These are phyloP conservation scores for Ogataea paradorogensis DNA, from an alignment of 805 yeast species.

Conservation along the genomic window DNA sequence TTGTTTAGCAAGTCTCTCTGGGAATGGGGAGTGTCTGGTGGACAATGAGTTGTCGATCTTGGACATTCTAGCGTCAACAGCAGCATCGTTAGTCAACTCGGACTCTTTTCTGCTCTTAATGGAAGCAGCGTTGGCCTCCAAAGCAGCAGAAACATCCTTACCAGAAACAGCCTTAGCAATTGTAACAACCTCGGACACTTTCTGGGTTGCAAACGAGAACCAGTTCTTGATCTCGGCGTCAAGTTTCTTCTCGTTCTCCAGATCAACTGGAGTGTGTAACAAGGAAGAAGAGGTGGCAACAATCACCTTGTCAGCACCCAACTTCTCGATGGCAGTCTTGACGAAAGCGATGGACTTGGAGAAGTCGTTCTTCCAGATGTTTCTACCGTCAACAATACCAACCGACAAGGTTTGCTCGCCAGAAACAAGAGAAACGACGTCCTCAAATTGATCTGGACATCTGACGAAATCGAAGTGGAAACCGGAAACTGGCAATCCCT, in stretches of 20 bases:
- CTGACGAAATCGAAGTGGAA: conserved; percentile 96
- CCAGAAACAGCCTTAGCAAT: conserved; percentile 86
- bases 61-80: conserved; percentile 84
- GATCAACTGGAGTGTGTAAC: conserved; percentile 98
- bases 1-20: conserved; percentile 84
- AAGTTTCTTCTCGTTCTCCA: conserved; percentile 86
- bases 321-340: conserved; percentile 75
- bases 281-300: conserved; percentile 97
- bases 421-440: conserved; percentile 63
- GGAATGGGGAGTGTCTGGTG: conserved; percentile 84
- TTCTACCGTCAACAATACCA: conserved; percentile 98
- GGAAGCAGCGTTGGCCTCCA: conserved; percentile 84
- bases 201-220: conserved; percentile 98
- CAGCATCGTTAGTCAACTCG: conserved; percentile 84
- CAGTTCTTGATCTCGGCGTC: conserved; percentile 91
- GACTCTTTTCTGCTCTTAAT: conserved; percentile 84
- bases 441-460: conserved; percentile 93
- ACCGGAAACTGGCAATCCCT: conserved; percentile 89
- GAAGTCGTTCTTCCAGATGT: conserved; percentile 98
- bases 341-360: conserved; percentile 81
- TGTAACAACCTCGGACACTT: conserved; percentile 85
- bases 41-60: conserved; percentile 72
- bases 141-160: conserved; percentile 70
- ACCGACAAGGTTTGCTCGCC: conserved; percentile 81
- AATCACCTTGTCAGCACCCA: conserved; percentile 82